phyloP scores from a whole-genome alignment of 441 rosid genomes.

The Corymbia calophylla region DNA sequence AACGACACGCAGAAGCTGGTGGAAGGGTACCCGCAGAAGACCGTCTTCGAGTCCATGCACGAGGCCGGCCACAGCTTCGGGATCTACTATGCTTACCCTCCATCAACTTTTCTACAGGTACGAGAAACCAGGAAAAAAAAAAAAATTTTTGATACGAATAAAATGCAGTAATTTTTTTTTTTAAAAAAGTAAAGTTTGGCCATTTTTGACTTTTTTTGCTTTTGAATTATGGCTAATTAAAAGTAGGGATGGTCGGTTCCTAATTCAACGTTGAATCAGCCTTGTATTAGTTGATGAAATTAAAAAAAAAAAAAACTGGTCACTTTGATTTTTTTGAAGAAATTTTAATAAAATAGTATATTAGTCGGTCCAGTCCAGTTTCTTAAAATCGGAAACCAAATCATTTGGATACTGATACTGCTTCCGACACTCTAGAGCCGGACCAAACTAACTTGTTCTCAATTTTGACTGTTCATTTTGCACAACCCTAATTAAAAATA shows the following conservation, averaged over 20 bases:
- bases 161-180: not conserved
- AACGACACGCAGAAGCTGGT: constrained; percentile 43
- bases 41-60: constrained; percentile 28
- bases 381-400: no score
- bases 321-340: no score
- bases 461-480: no score
- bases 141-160: not conserved
- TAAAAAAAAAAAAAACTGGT: no score
- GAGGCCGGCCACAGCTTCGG: constrained; percentile 61
- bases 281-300: no score
- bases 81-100: constrained; percentile 57
- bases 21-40: constrained; percentile 59
- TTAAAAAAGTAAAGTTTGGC: not conserved
- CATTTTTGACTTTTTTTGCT: not conserved
- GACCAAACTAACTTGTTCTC: no score
- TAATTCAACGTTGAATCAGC: no score
- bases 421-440: no score
- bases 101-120: constrained; percentile 59
- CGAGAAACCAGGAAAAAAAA: not conserved
- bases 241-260: not conserved
- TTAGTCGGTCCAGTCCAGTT: no score
- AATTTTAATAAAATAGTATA: no score
- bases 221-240: not conserved
- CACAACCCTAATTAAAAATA: not conserved
- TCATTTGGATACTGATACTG: no score